Evolutionary conservation across 2,329 filamentous ascomycete species (phyloP).

Genomic region (Purpureocillium lavendulum): DNA sequence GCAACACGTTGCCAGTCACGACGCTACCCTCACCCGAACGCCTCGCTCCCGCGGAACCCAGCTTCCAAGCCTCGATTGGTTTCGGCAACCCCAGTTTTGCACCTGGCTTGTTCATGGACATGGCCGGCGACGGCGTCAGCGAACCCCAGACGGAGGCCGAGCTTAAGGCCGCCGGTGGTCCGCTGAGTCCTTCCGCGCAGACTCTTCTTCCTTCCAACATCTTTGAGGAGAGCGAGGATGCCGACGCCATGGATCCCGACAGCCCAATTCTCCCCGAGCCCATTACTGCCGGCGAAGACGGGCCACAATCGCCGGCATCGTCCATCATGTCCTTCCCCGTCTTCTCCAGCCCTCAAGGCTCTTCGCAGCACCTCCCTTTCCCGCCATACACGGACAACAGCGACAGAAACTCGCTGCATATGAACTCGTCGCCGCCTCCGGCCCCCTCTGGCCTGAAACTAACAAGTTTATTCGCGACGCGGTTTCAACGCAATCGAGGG

Average conservation of each 20-base stretch:
- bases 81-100: constrained; percentile 45
- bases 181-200: constrained; percentile 69
- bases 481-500: constrained; percentile 53
- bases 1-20: constrained; percentile 36
- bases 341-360: constrained; percentile 54
- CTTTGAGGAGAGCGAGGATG: constrained; percentile 54
- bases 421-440: constrained; percentile 30
- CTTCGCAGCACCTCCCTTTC: constrained; percentile 49
- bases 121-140: constrained; percentile 28
- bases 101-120: constrained; percentile 44
- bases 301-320: constrained; percentile 53
- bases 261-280: constrained; percentile 25
- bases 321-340: constrained; percentile 48
- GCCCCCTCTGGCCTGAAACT: constrained; percentile 26
- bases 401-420: constrained; percentile 34
- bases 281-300: constrained; percentile 24
- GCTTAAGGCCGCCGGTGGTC: constrained; percentile 53
- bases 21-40: constrained; percentile 29
- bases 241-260: constrained; percentile 35
- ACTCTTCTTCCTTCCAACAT: constrained; percentile 63
- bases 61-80: constrained; percentile 43
- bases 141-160: constrained; percentile 52
- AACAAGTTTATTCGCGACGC: constrained; percentile 47
- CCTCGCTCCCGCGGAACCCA: constrained; percentile 29
- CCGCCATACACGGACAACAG: constrained; percentile 37